Percentiles rank a stretch among this genome's conserved stretches.
Evolutionary conservation across 1,284 basidiomycete species (phyloP).

Genomic region (Austroboletus niveus): DNA sequence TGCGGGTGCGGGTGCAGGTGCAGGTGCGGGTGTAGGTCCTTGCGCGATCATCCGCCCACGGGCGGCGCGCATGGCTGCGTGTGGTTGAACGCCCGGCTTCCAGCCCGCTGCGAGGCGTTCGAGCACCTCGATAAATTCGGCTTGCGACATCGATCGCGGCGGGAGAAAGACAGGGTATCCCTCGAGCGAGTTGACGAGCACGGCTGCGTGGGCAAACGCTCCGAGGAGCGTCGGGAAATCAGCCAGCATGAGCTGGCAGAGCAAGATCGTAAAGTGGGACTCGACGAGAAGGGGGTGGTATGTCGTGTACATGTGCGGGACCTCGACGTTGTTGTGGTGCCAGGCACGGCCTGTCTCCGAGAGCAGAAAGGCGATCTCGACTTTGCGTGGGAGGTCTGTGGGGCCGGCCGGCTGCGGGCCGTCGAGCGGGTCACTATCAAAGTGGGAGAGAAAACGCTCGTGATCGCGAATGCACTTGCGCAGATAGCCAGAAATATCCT

Average conservation of each 20-base stretch:
- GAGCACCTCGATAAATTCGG: slow-evolving; percentile 77
- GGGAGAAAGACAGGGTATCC: slow-evolving; percentile 83
- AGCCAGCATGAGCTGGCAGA: slow-evolving; percentile 70
- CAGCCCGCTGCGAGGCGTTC: slow-evolving; percentile 74
- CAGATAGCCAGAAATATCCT: slow-evolving; percentile 55
- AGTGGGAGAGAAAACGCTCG: slow-evolving; percentile 75
- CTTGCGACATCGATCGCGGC: slow-evolving; percentile 80
- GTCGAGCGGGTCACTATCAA: slow-evolving; percentile 59
- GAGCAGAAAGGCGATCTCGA: slow-evolving; percentile 64
- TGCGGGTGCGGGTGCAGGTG: slow-evolving; percentile 15
- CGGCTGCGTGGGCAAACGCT: slow-evolving; percentile 60
- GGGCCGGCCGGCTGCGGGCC: slow-evolving; percentile 32
- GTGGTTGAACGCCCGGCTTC: slow-evolving; percentile 56
- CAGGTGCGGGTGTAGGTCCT: not conserved
- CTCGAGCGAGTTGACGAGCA: slow-evolving; percentile 73
- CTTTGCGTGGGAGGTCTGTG: slow-evolving; percentile 51
- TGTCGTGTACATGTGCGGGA: slow-evolving; percentile 66
- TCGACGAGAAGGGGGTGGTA: slow-evolving; percentile 85
- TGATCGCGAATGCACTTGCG: slow-evolving; percentile 77
- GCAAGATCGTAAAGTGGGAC: slow-evolving; percentile 73
- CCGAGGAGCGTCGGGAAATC: slow-evolving; percentile 61
- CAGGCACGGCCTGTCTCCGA: slow-evolving; percentile 52
- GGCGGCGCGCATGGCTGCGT: slow-evolving; percentile 42
- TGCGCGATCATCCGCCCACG: slow-evolving; percentile 11
- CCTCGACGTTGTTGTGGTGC: slow-evolving; percentile 26